A percentile compares a stretch with the other conserved stretches of the same genome.
These are phyloP conservation scores for Vitis hybrid DNA, from an alignment of 177 flowering plant species.

Conservation along the genomic window DNA sequence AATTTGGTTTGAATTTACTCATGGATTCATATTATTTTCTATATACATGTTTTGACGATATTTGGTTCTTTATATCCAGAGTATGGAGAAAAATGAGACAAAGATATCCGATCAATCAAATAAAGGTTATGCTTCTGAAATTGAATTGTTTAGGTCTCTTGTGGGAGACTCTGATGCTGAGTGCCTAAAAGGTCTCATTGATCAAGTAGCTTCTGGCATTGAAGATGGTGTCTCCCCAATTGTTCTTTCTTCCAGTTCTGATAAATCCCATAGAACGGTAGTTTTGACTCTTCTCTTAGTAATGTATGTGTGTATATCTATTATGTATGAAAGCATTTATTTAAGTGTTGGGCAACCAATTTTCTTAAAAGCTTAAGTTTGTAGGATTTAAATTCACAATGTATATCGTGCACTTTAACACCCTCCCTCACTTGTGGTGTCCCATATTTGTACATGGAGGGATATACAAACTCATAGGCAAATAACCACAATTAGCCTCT, in stretches of 20 bases:
- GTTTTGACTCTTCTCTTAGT: conserved; percentile 5
- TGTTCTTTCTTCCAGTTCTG: conserved; percentile 74
- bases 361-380: too few species aligned
- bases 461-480: too few species aligned
- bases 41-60: background rate
- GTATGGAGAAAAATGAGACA: conserved; percentile 35
- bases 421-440: too few species aligned
- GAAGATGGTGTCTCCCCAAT: conserved; percentile 45
- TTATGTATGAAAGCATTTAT: background rate
- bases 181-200: conserved; percentile 48
- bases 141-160: conserved; percentile 67
- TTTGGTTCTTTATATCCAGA: conserved; percentile 23
- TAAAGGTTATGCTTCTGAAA: conserved; percentile 46
- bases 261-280: conserved; percentile 87
- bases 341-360: too few species aligned
- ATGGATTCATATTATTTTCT: background rate
- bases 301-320: background rate
- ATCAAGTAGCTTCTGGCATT: conserved; percentile 40
- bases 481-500: too few species aligned
- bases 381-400: too few species aligned
- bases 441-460: too few species aligned
- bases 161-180: conserved; percentile 72
- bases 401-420: too few species aligned
- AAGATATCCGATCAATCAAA: conserved; percentile 24
- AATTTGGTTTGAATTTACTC: background rate